Evolutionary conservation across 2,329 filamentous ascomycete genomes (phyloP).

Genomic region (Scedosporium apiospermum): DNA sequence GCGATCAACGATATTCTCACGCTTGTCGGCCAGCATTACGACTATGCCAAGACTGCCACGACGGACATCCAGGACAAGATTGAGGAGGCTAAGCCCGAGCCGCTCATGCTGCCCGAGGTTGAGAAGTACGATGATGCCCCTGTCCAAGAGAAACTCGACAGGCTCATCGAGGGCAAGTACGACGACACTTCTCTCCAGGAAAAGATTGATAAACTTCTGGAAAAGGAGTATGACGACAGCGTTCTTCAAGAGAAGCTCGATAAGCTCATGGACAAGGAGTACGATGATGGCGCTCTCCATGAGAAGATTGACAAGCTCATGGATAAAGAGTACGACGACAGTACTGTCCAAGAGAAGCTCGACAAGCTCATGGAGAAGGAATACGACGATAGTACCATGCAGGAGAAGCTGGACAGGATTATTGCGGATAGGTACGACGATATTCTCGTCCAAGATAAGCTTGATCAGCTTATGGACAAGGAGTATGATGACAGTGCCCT

Average conservation of each 20-base stretch:
- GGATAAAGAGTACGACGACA: constrained; percentile 7
- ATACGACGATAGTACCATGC: constrained; percentile 11
- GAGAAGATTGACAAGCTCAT: constrained; percentile 37
- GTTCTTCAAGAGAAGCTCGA: constrained; percentile 11
- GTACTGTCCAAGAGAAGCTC: too few species aligned
- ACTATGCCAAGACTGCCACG: constrained; percentile 65
- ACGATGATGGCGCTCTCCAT: constrained; percentile 28
- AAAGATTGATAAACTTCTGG: constrained; percentile 19
- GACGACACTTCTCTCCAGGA: too few species aligned
- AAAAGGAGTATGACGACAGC: constrained; percentile 12
- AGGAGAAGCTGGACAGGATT: constrained; percentile 19
- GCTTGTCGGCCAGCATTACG: constrained; percentile 77
- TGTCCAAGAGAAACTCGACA: constrained; percentile 41
- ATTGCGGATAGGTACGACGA: constrained; percentile 50
- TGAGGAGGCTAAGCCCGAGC: constrained; percentile 50
- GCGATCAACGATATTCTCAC: constrained; percentile 77
- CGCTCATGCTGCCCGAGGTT: constrained; percentile 44
- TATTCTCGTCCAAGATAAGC: constrained; percentile 24
- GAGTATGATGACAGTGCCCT: constrained; percentile 12
- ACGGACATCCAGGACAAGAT: constrained; percentile 48
- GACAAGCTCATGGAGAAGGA: neutral
- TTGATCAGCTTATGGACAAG: constrained; percentile 19
- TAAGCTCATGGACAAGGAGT: constrained; percentile 54
- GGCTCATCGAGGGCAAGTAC: constrained; percentile 19
- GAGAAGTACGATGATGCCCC: constrained; percentile 52